A percentile compares a stretch with the other conserved stretches of the same genome.
Evolutionary conservation across 176 grass and related monocot genomes (phyloP).

Genomic region (Triticum urartu): DNA sequence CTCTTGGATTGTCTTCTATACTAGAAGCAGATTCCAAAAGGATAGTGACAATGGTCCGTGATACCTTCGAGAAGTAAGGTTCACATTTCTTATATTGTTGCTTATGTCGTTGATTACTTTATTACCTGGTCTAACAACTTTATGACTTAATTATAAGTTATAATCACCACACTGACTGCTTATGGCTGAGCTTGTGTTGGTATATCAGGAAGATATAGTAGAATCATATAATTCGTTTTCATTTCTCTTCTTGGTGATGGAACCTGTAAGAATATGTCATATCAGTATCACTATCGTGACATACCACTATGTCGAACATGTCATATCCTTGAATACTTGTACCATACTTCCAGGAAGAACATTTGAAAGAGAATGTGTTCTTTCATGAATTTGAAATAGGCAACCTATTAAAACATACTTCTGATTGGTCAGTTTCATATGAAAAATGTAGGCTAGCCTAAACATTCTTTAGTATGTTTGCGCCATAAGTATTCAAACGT

Average conservation of each 20-base stretch:
- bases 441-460: background rate
- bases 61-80: constrained; percentile 89
- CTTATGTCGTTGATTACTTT: background rate
- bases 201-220: background rate
- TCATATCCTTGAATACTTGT: background rate
- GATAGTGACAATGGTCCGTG: constrained; percentile 57
- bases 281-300: background rate
- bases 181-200: no score
- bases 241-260: background rate
- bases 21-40: constrained; percentile 73
- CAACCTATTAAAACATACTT: background rate
- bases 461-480: background rate
- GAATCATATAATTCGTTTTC: background rate
- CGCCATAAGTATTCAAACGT: background rate
- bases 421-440: background rate
- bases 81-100: constrained; percentile 13
- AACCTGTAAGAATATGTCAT: background rate
- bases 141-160: background rate
- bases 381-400: background rate
- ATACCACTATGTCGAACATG: background rate
- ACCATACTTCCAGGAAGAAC: background rate
- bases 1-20: constrained; percentile 61
- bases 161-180: background rate
- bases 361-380: background rate
- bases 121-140: background rate